Conservation (phyloP, 2,329 filamentous ascomycete species). For the Byssochlamys sp. region DNA sequence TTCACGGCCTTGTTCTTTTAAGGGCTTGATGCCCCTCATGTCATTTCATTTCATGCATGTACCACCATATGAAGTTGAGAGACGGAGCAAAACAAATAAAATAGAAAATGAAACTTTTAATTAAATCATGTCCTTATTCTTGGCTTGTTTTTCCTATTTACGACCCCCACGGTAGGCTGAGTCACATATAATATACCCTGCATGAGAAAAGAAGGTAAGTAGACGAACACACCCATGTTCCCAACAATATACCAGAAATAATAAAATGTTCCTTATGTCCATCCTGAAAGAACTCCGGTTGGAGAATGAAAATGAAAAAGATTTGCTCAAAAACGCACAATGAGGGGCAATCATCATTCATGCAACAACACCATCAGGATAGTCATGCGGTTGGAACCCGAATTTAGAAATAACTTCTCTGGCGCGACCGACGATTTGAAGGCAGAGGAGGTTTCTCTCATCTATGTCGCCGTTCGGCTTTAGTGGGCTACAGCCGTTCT, state of each 20-base stretch:
- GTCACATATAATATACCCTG: no score
- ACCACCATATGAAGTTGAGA: neutral
- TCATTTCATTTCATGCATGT: neutral
- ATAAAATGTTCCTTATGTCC: neutral
- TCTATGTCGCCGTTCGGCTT: slow-evolving; percentile 6
- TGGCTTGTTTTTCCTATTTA: neutral
- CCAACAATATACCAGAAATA: neutral
- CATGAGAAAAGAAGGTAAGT: neutral
- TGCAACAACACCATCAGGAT: slow-evolving; percentile 17
- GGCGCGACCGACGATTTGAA: slow-evolving; percentile 26
- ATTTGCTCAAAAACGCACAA: neutral
- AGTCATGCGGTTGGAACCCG: slow-evolving; percentile 26
- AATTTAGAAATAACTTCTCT: slow-evolving; percentile 25
- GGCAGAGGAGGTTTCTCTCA: slow-evolving; percentile 24
- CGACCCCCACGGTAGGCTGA: no score
- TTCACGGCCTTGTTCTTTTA: neutral
- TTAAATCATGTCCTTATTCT: neutral
- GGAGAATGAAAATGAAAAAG: neutral
- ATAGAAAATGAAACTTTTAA: neutral
- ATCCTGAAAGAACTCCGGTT: neutral
- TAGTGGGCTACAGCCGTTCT: neutral
- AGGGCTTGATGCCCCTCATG: neutral
- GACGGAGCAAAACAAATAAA: neutral
- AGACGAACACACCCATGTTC: neutral
- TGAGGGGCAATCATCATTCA: neutral